Evolutionary conservation across 2,329 filamentous ascomycete genomes (phyloP), one percentile per base, ranked within the genome.

Genomic region (Diaporthe sp.): DNA sequence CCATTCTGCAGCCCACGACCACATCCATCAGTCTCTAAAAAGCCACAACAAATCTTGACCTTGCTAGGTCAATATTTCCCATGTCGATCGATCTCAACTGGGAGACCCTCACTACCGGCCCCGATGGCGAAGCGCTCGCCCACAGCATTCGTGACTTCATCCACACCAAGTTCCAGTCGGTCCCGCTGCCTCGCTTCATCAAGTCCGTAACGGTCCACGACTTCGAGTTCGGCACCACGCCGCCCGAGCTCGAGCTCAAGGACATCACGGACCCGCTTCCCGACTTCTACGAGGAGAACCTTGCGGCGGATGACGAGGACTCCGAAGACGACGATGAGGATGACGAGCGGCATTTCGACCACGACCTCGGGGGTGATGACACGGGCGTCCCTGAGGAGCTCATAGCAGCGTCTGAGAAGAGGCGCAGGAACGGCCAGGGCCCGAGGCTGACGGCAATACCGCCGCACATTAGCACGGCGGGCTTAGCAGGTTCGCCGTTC

Each of bases 11-110:
- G 22, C n/a, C n/a, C 22, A 65, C 37, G 17, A 13, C 10, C 34
- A 44, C 58, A 65, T 12, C 28, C 61, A 28, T 47, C 57, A 28
- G 20, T 22, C 12, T 20, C 65, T 55, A 34, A 42, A 37, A 55
- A 49, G n/a, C n/a, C 49, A 42, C n/a, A 15, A 42, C 25, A 20
- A 3, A 39, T 55, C 22, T 60, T 65, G 44, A 25, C 31, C 49
- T 44, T 5, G 1, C 4, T 2, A 6, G 20, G 47, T 22, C 39
- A 13, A 20, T 34, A 51, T 25, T 31, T 55, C 37, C 71, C 76
- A 99, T 99, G 97, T 98, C 97, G 80, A 96, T 99, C 87, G 96
- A 98, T 82, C 93, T 99, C 83, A 95, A 98, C 85, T 99, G 97
- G 97, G 93, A 97, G 82, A 94, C 94, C 77, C 91, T 98, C 82